Percentiles rank a stretch among this genome's conserved stretches.
Conservation (phyloP, 805 yeast genomes). For the Ogataea philodendri region DNA sequence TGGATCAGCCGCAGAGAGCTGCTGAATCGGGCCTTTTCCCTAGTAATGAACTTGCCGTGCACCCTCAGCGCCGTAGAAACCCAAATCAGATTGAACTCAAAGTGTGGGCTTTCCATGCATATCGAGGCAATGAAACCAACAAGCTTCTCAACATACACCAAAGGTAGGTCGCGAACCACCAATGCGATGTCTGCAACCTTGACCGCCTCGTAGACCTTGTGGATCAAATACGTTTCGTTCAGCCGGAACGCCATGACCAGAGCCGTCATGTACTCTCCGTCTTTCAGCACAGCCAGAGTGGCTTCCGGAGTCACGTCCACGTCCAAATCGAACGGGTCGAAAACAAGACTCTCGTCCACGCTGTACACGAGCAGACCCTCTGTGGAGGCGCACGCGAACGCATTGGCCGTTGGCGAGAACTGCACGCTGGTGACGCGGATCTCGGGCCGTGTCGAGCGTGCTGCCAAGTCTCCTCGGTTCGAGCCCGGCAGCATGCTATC, state of each 20-base stretch:
- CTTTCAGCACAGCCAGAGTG: slow-evolving; percentile 57
- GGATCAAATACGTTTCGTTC: slow-evolving; percentile 74
- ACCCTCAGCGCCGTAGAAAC: slow-evolving; percentile 59
- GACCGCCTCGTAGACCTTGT: slow-evolving; percentile 67
- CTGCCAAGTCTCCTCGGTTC: slow-evolving; percentile 73
- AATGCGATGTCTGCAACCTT: slow-evolving; percentile 70
- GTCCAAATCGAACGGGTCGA: slow-evolving; percentile 95
- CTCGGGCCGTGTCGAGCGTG: slow-evolving; percentile 73
- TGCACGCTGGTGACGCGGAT: slow-evolving; percentile 74
- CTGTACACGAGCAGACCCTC: slow-evolving; percentile 87
- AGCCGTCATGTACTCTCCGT: slow-evolving; percentile 68
- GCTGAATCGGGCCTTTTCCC: slow-evolving; percentile 59
- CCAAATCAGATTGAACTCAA: slow-evolving; percentile 86
- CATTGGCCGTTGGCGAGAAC: slow-evolving; percentile 86
- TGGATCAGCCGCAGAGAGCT: slow-evolving; percentile 68
- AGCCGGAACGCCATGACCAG: slow-evolving; percentile 91
- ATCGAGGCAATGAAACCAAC: slow-evolving; percentile 67
- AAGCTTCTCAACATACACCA: slow-evolving; percentile 67
- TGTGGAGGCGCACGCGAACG: slow-evolving; percentile 93
- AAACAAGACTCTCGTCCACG: slow-evolving; percentile 67
- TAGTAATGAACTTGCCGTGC: slow-evolving; percentile 75
- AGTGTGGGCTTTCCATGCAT: slow-evolving; percentile 69
- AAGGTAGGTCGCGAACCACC: slow-evolving; percentile 68
- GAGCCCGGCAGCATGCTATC: slow-evolving; percentile 86
- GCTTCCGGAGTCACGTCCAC: slow-evolving; percentile 85